Conservation (phyloP, 768 basidiomycete species). For the Tricholoma sp. region DNA sequence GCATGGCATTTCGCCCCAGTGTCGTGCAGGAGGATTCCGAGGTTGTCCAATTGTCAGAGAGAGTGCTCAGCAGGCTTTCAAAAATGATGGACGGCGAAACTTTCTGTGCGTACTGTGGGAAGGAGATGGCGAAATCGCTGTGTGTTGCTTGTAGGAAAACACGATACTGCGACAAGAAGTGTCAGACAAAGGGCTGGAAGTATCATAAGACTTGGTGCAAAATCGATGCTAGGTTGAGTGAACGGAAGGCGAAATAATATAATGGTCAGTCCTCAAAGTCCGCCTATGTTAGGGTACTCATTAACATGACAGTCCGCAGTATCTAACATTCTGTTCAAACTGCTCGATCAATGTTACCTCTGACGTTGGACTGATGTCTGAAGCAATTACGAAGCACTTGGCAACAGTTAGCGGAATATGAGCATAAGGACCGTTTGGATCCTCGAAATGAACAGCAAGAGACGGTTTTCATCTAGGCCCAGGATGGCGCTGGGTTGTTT, state of each 20-base stretch:
- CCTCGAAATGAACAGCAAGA: neutral
- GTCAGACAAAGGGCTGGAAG: neutral
- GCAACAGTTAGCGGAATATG: neutral
- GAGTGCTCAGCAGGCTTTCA: neutral
- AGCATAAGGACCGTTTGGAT: neutral
- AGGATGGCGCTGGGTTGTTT: no score
- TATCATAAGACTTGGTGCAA: neutral
- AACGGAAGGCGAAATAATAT: neutral
- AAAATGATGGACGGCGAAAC: neutral
- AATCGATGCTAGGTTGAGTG: neutral
- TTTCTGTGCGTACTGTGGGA: neutral
- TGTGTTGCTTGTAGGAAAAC: neutral
- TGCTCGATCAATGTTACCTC: neutral
- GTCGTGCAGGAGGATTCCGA: neutral
- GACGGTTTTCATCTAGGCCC: neutral
- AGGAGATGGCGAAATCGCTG: neutral
- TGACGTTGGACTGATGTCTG: neutral
- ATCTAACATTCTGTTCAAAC: neutral
- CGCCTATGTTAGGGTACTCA: neutral
- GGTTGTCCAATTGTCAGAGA: neutral
- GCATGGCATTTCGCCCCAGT: neutral
- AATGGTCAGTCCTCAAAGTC: neutral
- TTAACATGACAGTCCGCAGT: no score
- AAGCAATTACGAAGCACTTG: neutral
- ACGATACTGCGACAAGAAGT: neutral